A percentile compares a stretch with the other conserved stretches of the same genome.
Evolutionary conservation across 208 protist genomes (phyloP).

Genomic region (Crithidia mellificae): DNA sequence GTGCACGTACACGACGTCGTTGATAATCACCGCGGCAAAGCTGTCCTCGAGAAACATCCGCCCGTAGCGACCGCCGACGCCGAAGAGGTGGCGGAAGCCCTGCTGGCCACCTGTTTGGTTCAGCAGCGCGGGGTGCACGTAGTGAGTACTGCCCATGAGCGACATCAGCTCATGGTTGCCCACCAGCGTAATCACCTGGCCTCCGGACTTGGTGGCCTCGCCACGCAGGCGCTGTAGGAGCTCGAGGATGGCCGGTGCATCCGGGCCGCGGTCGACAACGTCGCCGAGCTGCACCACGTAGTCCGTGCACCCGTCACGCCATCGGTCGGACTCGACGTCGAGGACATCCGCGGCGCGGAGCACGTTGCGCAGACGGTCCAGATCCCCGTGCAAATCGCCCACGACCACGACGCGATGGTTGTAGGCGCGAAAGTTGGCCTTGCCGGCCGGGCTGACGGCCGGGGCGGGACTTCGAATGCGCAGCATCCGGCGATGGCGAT

Average conservation of each 20-base stretch:
- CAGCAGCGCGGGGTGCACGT: constrained; percentile 25
- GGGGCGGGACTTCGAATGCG: too few relatives aligned
- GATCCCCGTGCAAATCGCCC: constrained; percentile 67
- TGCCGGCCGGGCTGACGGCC: background rate
- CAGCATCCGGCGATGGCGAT: constrained; percentile 10
- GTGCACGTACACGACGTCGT: constrained; percentile 63
- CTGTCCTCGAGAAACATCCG: constrained; percentile 40
- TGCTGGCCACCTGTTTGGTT: constrained; percentile 26
- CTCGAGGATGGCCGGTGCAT: constrained; percentile 44
- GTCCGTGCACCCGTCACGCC: constrained; percentile 42
- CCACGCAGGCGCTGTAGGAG: constrained; percentile 32
- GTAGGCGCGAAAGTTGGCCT: background rate
- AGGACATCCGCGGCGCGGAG: constrained; percentile 47
- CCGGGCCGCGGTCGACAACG: constrained; percentile 53
- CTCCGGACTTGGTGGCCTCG: constrained; percentile 40
- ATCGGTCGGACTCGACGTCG: constrained; percentile 26
- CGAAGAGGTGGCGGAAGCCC: constrained; percentile 31
- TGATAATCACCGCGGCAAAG: constrained; percentile 27
- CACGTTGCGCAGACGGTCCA: constrained; percentile 33
- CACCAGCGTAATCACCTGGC: constrained; percentile 57
- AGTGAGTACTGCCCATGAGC: constrained; percentile 18
- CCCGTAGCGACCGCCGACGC: constrained; percentile 43
- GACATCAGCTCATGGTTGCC: constrained; percentile 73
- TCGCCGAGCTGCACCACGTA: constrained; percentile 75
- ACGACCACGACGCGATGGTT: constrained; percentile 50